phyloP scores from a whole-genome alignment of 2,329 filamentous ascomycete genomes.

The Chaetomiaceae sp. region DNA sequence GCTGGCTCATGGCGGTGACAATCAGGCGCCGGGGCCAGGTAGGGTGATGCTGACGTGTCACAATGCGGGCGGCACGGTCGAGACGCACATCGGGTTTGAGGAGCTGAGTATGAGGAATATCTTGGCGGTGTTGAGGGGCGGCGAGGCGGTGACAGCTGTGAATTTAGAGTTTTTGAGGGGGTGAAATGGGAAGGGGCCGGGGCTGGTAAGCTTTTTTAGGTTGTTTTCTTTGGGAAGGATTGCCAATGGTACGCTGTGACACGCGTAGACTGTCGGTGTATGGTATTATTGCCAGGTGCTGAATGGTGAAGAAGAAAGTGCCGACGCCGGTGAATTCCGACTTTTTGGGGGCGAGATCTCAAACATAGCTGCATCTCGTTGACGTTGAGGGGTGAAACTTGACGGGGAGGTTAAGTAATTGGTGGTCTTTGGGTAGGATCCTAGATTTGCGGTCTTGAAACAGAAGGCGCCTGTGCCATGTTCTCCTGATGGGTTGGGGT shows the following conservation, averaged over 20 bases:
- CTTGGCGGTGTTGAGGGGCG: slow-evolving; percentile 51
- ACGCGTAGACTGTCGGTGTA: no score
- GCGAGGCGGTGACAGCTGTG: slow-evolving; percentile 55
- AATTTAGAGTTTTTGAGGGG: slow-evolving; percentile 53
- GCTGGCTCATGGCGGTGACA: background rate
- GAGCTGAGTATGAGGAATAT: slow-evolving; percentile 64
- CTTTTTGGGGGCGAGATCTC: background rate
- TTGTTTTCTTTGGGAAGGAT: no score
- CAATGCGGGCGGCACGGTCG: slow-evolving; percentile 62
- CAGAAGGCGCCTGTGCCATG: background rate
- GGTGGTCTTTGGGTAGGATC: background rate
- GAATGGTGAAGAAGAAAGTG: no score
- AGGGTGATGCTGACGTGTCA: slow-evolving; percentile 61
- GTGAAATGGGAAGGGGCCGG: background rate
- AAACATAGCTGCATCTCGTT: no score
- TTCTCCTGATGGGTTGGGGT: background rate
- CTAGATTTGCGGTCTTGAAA: background rate
- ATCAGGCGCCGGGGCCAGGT: slow-evolving; percentile 22
- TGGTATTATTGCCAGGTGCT: no score
- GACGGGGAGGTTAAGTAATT: background rate
- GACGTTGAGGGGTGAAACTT: background rate
- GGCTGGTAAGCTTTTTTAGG: no score
- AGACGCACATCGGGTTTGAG: slow-evolving; percentile 64
- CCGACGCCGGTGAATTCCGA: background rate
- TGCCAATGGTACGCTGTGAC: no score